Evolutionary conservation across 768 basidiomycete genomes (phyloP).

Genomic region (Cystobasidium tubakii): DNA sequence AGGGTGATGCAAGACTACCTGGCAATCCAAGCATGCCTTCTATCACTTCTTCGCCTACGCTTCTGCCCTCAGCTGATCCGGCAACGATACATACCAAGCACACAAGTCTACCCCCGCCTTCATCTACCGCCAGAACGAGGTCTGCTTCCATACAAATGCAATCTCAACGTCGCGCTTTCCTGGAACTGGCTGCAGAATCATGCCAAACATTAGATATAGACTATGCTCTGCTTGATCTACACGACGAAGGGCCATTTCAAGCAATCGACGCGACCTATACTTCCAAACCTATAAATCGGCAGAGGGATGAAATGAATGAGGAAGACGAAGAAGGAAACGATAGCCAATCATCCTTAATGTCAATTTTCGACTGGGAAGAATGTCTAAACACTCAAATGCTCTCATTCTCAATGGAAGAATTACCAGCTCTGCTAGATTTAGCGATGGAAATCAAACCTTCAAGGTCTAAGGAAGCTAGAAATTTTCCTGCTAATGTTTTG

Average conservation of each 20-base stretch:
- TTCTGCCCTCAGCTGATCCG: neutral
- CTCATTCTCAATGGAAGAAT: slow-evolving; percentile 73
- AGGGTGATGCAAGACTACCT: no score
- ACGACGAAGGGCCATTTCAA: neutral
- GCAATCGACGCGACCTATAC: neutral
- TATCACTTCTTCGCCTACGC: neutral
- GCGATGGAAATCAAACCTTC: slow-evolving; percentile 62
- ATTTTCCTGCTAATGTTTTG: slow-evolving; percentile 84
- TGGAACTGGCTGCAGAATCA: slow-evolving; percentile 54
- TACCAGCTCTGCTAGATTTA: slow-evolving; percentile 65
- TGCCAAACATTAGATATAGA: slow-evolving; percentile 53
- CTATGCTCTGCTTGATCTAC: slow-evolving; percentile 54
- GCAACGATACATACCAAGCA: neutral
- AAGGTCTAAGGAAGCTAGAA: slow-evolving; percentile 54
- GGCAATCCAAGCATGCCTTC: neutral
- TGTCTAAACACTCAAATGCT: slow-evolving; percentile 81
- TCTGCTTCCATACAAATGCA: slow-evolving; percentile 11
- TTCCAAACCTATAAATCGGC: no score
- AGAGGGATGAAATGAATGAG: neutral
- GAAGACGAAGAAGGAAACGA: slow-evolving; percentile 53
- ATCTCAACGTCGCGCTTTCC: slow-evolving; percentile 46
- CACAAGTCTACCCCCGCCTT: slow-evolving; percentile 10
- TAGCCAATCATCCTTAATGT: slow-evolving; percentile 42
- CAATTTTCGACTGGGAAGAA: slow-evolving; percentile 50
- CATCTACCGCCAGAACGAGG: neutral